These are phyloP conservation scores for Fusarium piperis DNA, from an alignment of 2,329 filamentous ascomycete species.

Conservation along the genomic window DNA sequence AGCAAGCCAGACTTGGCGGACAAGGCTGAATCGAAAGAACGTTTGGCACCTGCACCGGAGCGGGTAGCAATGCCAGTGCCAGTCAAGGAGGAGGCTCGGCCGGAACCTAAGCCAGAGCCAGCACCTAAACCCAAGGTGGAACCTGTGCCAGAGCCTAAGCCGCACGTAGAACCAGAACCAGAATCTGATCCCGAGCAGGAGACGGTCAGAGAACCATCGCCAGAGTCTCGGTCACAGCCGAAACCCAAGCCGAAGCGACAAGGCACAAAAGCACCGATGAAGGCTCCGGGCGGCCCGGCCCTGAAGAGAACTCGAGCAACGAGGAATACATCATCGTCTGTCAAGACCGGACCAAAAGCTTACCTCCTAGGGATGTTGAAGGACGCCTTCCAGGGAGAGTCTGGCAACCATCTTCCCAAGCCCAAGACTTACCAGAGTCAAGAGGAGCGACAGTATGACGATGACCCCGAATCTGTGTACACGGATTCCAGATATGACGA, in stretches of 20 bases:
- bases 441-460: constrained; percentile 51
- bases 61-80: constrained; percentile 11
- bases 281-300: constrained; percentile 43
- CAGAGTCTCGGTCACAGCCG: constrained; percentile 17
- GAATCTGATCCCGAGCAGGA: constrained; percentile 9
- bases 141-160: constrained; percentile 8
- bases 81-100: constrained; percentile 9
- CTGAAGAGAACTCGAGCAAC: constrained; percentile 68
- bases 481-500: constrained; percentile 34
- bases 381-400: constrained; percentile 72
- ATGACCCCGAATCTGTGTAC: constrained; percentile 40
- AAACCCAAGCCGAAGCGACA: constrained; percentile 34
- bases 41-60: constrained; percentile 1
- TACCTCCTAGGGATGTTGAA: constrained; percentile 68
- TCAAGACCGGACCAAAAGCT: constrained; percentile 58
- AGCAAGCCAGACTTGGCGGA: constrained; percentile 30
- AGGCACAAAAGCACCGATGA: constrained; percentile 27
- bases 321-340: constrained; percentile 58
- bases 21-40: constrained; percentile 12
- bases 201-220: constrained; percentile 16
- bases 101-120: neutral
- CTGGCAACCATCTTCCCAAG: constrained; percentile 56
- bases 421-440: constrained; percentile 60
- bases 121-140: neutral
- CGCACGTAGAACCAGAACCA: neutral